A percentile compares a stretch with the other conserved stretches of the same genome.
Evolutionary conservation across 495 filamentous ascomycete genomes (phyloP).

Genomic region (Tuber melanosporum): DNA sequence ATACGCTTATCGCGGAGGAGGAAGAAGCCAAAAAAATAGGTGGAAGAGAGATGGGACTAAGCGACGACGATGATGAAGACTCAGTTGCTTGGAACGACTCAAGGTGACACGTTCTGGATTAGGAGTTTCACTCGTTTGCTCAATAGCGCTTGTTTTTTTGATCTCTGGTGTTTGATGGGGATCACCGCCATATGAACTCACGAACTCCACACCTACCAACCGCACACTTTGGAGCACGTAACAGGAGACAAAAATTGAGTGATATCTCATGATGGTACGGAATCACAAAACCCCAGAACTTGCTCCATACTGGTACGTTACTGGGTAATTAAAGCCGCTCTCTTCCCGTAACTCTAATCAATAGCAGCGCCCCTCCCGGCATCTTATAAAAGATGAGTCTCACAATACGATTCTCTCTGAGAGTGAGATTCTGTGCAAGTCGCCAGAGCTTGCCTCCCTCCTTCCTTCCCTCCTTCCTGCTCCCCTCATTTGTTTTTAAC

Average conservation of each 20-base stretch:
- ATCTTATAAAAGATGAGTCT: neutral
- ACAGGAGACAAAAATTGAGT: neutral
- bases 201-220: neutral
- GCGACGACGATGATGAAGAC: conserved; percentile 15
- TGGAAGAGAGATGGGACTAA: conserved; percentile 39
- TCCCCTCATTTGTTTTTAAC: neutral
- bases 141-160: neutral
- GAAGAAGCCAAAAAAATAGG: conserved; percentile 32
- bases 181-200: neutral
- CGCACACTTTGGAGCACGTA: neutral
- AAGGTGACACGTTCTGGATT: neutral
- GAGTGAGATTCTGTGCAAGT: neutral
- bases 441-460: neutral
- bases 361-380: neutral
- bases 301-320: neutral
- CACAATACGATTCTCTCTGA: neutral
- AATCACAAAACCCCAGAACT: neutral
- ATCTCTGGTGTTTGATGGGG: neutral
- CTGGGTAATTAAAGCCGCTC: neutral
- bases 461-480: neutral
- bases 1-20: conserved; percentile 34
- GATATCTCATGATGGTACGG: neutral
- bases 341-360: neutral
- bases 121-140: neutral
- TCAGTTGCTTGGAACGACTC: neutral